phyloP scores from a whole-genome alignment of 257 asterid genomes.

The Solanum bulbocastanum region DNA sequence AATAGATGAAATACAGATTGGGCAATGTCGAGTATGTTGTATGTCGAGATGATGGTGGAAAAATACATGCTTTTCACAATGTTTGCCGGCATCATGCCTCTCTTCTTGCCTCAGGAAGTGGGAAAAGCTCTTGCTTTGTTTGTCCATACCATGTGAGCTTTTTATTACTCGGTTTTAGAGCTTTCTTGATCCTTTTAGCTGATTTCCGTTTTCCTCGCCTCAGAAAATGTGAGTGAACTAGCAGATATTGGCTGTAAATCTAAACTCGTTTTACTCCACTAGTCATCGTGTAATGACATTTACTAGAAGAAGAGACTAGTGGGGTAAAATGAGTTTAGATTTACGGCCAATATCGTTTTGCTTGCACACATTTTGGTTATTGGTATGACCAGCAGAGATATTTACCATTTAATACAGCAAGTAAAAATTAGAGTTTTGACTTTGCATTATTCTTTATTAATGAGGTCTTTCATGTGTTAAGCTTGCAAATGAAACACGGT shows the following conservation, averaged over 20 bases:
- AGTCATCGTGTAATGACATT: neutral
- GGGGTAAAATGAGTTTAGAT: neutral
- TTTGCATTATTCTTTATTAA: neutral
- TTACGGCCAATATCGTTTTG: neutral
- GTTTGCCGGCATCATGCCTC: slow-evolving; percentile 96
- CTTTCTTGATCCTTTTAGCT: neutral
- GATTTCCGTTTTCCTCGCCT: neutral
- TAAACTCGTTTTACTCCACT: neutral
- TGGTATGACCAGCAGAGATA: neutral
- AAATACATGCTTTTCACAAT: slow-evolving; percentile 64
- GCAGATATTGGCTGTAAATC: neutral
- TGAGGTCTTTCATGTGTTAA: neutral
- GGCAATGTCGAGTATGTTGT: slow-evolving; percentile 72
- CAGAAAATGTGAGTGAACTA: neutral
- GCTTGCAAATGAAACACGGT: neutral
- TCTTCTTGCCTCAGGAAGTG: slow-evolving; percentile 59
- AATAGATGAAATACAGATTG: slow-evolving; percentile 42
- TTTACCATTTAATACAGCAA: neutral
- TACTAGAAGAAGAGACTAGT: neutral
- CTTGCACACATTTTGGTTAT: too few species aligned
- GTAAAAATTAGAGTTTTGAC: neutral
- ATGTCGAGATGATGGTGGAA: slow-evolving; percentile 60
- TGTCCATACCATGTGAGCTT: slow-evolving; percentile 94
- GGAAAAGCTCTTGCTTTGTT: slow-evolving; percentile 63
- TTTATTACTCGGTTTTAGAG: neutral